Evolutionary conservation across 805 yeast species (phyloP), one percentile per base, ranked within the genome.

Genomic region (Saccharomyces mikatae): DNA sequence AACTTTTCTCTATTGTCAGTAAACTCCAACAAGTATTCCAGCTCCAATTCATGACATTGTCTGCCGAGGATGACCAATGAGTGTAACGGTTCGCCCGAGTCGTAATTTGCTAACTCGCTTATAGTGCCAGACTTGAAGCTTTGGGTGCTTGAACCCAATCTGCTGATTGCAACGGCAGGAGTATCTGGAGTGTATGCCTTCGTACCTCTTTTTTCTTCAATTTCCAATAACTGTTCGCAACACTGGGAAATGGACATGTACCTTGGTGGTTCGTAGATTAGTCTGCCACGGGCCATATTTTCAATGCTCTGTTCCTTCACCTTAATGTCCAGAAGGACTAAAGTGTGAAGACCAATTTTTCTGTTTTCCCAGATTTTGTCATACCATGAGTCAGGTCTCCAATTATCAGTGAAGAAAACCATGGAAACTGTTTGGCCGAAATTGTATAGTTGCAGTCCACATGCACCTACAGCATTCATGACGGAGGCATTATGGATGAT

Each of bases 381-480:
- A 71, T 92, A 94, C 76, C 95, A 92, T 46, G 96, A 86, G 70
- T 92, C 98, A 1, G 99, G 99, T 70, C 89, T 86, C 98, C 99
- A 92, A 55, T 76, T 74, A 22, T 92, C 98, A 28, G 96, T 91
- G 77, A 94, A 92, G 69, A 94, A 94, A 2, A 94, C 98, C 69
- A 94, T 76, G 1, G 97, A 89, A n/a, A 92, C 92, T 10, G 98
- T 90, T 74, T 94, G 98, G 9, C 99, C 99, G 72, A 91, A 92
- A 63, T 86, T 90, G 72, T 92, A 92, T 56, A 92, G 76, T 71
- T 92, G 99, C 60, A 94, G 78, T 24, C 99, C 99, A 74, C 97
- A 90, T 1, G 97, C 96, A 21, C 99, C 99, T 27, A 92, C 96
- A 0, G 98, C 99, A 68, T 92, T 92, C 97, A 94, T 90, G 11